Evolutionary conservation across 805 yeast genomes (phyloP).

Genomic region (Yarrowia alimentaria): DNA sequence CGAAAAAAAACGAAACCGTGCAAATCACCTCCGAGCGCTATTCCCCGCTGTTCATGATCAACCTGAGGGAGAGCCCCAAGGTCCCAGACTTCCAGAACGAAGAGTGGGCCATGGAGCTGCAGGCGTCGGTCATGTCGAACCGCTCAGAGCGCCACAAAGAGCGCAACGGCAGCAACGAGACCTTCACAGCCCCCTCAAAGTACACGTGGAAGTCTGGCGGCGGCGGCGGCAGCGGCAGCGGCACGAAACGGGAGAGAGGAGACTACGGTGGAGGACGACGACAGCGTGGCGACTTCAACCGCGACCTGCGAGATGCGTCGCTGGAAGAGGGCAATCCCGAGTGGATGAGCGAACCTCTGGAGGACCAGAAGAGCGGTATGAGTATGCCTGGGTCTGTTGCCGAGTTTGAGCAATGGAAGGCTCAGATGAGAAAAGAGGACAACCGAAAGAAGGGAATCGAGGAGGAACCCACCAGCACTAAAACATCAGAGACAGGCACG

Average conservation of each 20-base stretch:
- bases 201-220: constrained; percentile 23
- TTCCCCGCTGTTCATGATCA: constrained; percentile 24
- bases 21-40: constrained; percentile 15
- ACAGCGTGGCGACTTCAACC: constrained; percentile 20
- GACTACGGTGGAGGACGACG: constrained; percentile 17
- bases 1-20: constrained; percentile 13
- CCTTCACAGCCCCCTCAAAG: constrained; percentile 19
- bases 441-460: constrained; percentile 21
- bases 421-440: constrained; percentile 20
- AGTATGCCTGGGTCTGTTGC: constrained; percentile 30
- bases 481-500: too few relatives aligned
- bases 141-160: constrained; percentile 7
- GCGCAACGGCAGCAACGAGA: constrained; percentile 7
- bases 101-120: constrained; percentile 25
- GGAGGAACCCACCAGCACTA: constrained; percentile 1
- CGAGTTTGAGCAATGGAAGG: constrained; percentile 37
- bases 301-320: constrained; percentile 11
- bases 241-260: constrained; percentile 15
- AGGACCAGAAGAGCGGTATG: constrained; percentile 16
- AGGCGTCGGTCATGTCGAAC: constrained; percentile 15
- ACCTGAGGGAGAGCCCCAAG: constrained; percentile 14
- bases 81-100: constrained; percentile 25
- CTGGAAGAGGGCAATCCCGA: constrained; percentile 22
- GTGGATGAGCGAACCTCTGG: constrained; percentile 24
- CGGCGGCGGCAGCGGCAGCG: not conserved